A percentile compares a stretch with the other conserved stretches of the same genome.
phyloP scores from a whole-genome alignment of 2,329 filamentous ascomycete species.

The Aureobasidium melanogenum region DNA sequence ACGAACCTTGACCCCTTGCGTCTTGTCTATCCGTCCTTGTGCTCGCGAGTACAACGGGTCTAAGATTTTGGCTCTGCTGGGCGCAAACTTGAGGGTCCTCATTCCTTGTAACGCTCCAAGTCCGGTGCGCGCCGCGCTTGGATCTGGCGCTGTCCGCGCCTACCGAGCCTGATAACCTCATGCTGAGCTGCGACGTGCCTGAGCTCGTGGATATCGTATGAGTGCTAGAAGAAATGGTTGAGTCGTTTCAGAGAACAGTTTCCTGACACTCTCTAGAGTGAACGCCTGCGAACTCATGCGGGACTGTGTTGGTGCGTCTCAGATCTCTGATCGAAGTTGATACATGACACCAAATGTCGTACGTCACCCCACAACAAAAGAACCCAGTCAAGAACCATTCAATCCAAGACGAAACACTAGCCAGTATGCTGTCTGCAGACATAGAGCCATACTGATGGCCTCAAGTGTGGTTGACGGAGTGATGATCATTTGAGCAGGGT shows the following conservation, averaged over 20 bases:
- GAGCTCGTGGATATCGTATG: not conserved
- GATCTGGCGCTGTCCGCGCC: not conserved
- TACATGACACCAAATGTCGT: not conserved
- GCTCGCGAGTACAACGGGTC: not conserved
- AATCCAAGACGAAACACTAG: not conserved
- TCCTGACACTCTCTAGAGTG: not conserved
- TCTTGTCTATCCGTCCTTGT: not conserved
- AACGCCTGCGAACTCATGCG: not conserved
- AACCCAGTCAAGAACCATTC: not conserved
- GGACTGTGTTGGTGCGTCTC: not conserved
- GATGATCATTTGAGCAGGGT: not conserved
- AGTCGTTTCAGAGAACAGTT: not conserved
- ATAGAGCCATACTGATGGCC: not conserved
- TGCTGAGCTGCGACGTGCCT: not conserved
- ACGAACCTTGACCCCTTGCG: not conserved
- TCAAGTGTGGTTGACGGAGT: not conserved
- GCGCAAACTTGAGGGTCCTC: not conserved
- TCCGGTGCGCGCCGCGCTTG: not conserved
- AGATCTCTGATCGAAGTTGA: not conserved
- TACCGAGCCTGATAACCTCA: not conserved
- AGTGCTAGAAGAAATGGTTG: not conserved
- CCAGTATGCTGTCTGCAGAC: not conserved
- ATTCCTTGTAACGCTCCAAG: not conserved
- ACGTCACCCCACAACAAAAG: not conserved
- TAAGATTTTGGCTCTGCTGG: not conserved